Conservation (phyloP, 768 basidiomycete genomes). For the Xerocomellus chrysenteron region DNA sequence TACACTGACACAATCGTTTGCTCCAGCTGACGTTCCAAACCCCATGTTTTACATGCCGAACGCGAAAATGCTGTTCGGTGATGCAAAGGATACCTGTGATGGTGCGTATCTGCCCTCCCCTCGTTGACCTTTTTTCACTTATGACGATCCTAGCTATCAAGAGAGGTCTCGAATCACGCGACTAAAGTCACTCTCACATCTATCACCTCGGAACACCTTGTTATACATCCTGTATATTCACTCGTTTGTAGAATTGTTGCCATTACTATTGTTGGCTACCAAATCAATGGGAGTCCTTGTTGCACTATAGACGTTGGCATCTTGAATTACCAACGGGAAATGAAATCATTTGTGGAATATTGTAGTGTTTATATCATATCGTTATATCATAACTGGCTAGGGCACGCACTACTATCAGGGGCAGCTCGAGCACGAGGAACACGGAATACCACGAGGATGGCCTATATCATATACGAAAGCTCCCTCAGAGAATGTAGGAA, state of each 20-base stretch:
- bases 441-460: conserved; percentile 12
- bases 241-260: conserved; percentile 17
- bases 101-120: conserved; percentile 41
- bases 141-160: conserved; percentile 49
- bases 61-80: conserved; percentile 90
- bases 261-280: neutral
- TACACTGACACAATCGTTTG: neutral
- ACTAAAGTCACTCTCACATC: conserved; percentile 4
- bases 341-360: conserved; percentile 18
- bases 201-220: neutral
- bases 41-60: conserved; percentile 93
- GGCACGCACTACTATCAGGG: neutral
- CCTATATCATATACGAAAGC: conserved; percentile 23
- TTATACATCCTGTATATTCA: conserved; percentile 21
- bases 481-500: conserved; percentile 12
- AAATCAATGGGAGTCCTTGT: neutral
- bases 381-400: conserved; percentile 26
- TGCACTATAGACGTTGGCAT: neutral
- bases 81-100: conserved; percentile 89
- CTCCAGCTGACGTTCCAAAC: conserved; percentile 82
- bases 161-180: conserved; percentile 49
- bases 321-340: conserved; percentile 8
- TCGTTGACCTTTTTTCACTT: neutral
- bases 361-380: conserved; percentile 30
- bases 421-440: conserved; percentile 3